A percentile compares a stretch with the other conserved stretches of the same genome.
Evolutionary conservation across 2,329 filamentous ascomycete species (phyloP).

Genomic region (Phyllosticta citriasiana): DNA sequence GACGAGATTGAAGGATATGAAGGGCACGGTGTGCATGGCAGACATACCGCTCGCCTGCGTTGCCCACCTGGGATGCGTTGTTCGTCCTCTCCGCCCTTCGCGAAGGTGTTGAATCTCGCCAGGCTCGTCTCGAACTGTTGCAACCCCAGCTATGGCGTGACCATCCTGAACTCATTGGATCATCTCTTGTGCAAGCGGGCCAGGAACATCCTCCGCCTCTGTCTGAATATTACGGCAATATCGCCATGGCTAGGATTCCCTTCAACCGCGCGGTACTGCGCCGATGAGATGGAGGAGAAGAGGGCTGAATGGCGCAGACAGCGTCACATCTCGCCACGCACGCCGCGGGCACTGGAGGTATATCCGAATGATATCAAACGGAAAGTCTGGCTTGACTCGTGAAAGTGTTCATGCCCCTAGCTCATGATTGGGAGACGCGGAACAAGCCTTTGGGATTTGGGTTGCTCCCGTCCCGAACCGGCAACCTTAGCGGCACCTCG

Average conservation of each 20-base stretch:
- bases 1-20: slow-evolving; percentile 8
- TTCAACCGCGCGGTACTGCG: background rate
- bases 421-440: background rate
- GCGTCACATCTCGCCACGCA: background rate
- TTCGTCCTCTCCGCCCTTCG: background rate
- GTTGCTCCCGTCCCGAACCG: background rate
- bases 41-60: background rate
- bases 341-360: background rate
- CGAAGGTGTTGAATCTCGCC: background rate
- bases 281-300: background rate
- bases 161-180: background rate
- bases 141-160: background rate
- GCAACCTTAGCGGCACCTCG: background rate
- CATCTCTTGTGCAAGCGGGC: background rate
- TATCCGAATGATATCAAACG: background rate
- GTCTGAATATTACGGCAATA: background rate
- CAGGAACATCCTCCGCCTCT: background rate
- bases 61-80: background rate
- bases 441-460: background rate
- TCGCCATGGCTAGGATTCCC: background rate
- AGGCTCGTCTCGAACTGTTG: background rate
- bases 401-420: background rate
- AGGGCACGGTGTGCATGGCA: background rate
- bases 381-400: background rate
- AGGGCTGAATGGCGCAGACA: background rate